Base-by-base conservation (phyloP, 352 stramenopile species). In the Thraustotheca clavata region DNA sequence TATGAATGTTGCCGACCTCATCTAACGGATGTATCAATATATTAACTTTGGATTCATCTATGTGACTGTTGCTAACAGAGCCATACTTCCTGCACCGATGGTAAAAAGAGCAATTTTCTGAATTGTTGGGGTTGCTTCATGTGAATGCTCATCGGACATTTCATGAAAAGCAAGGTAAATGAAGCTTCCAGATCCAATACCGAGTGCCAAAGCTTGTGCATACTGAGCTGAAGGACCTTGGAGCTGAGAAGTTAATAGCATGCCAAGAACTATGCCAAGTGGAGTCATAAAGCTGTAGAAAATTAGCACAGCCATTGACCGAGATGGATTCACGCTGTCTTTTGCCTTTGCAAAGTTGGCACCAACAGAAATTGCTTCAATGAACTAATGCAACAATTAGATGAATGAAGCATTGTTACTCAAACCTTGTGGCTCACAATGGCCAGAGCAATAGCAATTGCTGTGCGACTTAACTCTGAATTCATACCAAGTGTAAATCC, bases 1-100 rank as follows among this genome's bases (percentile, higher is more conserved):
- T 46, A 91, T 94, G 71, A 96, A 98, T 71, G 83, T 98, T 16
- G 85, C 77, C 39, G 91, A 98, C 68, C 75, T 97, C 41, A 78
- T 96, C 29, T 97, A 91, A 88, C n/a, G n/a, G n/a, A n/a, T n/a
- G n/a, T n/a, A n/a, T n/a, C n/a, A n/a, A n/a, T n/a, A n/a, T n/a
- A n/a, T n/a, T n/a, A n/a, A n/a, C n/a, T n/a, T n/a, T n/a, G n/a
- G n/a, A n/a, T 14, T 18, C 24, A 31, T 24, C 43, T 52, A 52
- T 31, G 43, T 52, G 43, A 52, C 43, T 1, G 73, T 74, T 1
- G 78, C 75, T 27, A 86, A 60, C 32, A 72, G 60, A 0, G 78
- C 75, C 78, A 87, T 86, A 62, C 71, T 77, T 26, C 60, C 67
- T 32, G 84, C 65, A 1, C 76, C 78, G 0, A 62, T 14, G n/a